Evolutionary conservation across 2,329 filamentous ascomycete genomes (phyloP), one percentile per base, ranked within the genome.

Genomic region (Trichoderma citrinoviride): DNA sequence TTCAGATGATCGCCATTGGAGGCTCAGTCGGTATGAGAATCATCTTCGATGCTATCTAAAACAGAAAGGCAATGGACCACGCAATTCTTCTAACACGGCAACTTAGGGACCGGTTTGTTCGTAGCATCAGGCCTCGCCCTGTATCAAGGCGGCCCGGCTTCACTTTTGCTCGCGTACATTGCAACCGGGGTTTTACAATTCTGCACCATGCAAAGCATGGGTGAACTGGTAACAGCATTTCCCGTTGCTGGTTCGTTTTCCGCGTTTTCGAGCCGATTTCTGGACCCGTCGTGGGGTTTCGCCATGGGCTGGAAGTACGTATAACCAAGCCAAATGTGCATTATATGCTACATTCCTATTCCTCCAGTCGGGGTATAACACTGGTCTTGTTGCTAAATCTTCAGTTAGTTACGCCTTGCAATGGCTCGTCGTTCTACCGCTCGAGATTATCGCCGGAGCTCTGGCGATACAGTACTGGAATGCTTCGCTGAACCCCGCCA

Each of bases 241-340:
- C 55, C 55, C 15, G 55, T 58, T 19, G 55, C 55, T 23, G 55
- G 55, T 14, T 49, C 55, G 19, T 58, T 58, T 49, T 58, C 55
- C 23, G 55, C 55, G 15, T 58, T 58, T 40, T 58, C 55, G 15
- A 58, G 55, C 25, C 55, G 55, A 7, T 60, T 60, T 37, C 27
- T 60, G 8, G 56, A 60, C n/a, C 56, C 56, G n/a, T 60, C 56
- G 14, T 60, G 56, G 56, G 56, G 56, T 0, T 60, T 60, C 15
- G 56, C 56, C 21, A 60, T 60, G 56, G 56, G 56, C 21, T 60
- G 56, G 56, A 60, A 60, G 56, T 58, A 58, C 8, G 56, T 60
- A 15, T 2, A 21, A 4, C 5, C 37, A 12, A 47, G n/a, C 43
- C 10, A 12, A n/a, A 15, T 17, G 7, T 21, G 10, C 19, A 14